These are phyloP conservation scores for Chimonanthus salicifolius DNA, from an alignment of 164 flowering plant genomes.

Conservation along the genomic window DNA sequence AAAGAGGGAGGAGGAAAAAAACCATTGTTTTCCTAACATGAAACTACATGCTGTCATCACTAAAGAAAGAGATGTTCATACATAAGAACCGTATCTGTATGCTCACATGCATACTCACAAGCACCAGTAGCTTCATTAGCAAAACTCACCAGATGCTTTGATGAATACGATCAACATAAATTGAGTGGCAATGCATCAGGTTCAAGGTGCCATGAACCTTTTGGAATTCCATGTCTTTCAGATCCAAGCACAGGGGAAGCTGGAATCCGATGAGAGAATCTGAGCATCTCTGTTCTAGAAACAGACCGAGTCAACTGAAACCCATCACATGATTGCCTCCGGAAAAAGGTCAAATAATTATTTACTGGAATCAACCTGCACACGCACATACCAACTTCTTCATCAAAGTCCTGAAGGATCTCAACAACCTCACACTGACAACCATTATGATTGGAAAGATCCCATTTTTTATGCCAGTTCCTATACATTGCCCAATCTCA, in stretches of 20 bases:
- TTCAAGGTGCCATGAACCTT: too few species aligned
- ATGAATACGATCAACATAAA: too few species aligned
- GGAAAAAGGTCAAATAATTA: constrained; percentile 34
- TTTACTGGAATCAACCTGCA: constrained; percentile 29
- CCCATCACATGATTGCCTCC: constrained; percentile 25
- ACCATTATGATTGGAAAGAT: constrained; percentile 15
- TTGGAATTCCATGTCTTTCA: constrained; percentile 33
- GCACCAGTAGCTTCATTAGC: too few species aligned
- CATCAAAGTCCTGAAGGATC: constrained; percentile 35
- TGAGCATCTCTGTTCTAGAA: constrained; percentile 26
- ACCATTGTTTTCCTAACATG: too few species aligned
- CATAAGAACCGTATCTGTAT: too few species aligned
- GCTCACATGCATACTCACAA: too few species aligned
- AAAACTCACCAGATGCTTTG: too few species aligned
- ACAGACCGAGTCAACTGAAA: constrained; percentile 25
- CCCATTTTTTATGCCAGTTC: constrained; percentile 43
- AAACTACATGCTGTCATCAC: too few species aligned
- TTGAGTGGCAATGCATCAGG: too few species aligned
- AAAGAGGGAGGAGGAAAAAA: too few species aligned
- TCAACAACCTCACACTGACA: constrained; percentile 28
- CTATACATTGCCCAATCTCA: constrained; percentile 58
- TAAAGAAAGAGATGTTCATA: too few species aligned
- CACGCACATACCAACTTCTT: constrained; percentile 16
- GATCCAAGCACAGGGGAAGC: constrained; percentile 36
- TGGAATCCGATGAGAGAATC: constrained; percentile 46